Base-by-base conservation (phyloP, 768 basidiomycete species). In the Aureoboletus auriporus region DNA sequence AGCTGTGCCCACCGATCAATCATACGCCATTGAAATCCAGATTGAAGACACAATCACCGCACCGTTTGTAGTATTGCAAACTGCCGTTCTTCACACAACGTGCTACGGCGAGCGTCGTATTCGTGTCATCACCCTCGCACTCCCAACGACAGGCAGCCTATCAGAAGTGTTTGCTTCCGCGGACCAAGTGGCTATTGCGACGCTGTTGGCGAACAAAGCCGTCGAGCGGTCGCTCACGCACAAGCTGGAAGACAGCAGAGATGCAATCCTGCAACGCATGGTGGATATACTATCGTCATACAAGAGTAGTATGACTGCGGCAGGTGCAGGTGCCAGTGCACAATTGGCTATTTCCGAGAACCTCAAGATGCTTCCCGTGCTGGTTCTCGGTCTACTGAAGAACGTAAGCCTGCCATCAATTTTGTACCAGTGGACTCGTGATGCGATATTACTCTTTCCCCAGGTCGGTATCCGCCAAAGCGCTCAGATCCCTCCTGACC, bases 401-500 rank as follows among this genome's bases (percentile, higher is more conserved):
- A 95, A 97, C 60, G 94, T 94, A 51, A 59, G 52, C 3, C 81
- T 70, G 7, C n/a, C 10, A 20, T 41, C 49, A 42, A 26, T 31
- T 40, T n/a, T 46, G 16, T 39, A 42, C 27, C 10, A 29, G 23
- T 17, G 44, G 31, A 9, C 9, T 34, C 2, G 13, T 46, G 44
- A 39, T 14, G 26, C 39, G 52, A 10, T 58, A 11, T 23, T 17
- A 11, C 2, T 37, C 17, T 36, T 50, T 57, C 14, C 2, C 6
- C 59, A 93, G 91, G 88, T 95, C 55, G 96, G 93, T 39, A 76
- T 98, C 44, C 82, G 96, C 46, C 93, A 97, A 74, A 97, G 94
- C 69, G 83, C 91, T 3, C 92, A 94, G 63, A 98, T 99, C 65
- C 93, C 95, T 30, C 89, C 95, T 8, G 96, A 99, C 70, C 84